These are phyloP conservation scores for Hypocrella siamensis DNA, from an alignment of 2,329 filamentous ascomycete genomes.

Conservation along the genomic window DNA sequence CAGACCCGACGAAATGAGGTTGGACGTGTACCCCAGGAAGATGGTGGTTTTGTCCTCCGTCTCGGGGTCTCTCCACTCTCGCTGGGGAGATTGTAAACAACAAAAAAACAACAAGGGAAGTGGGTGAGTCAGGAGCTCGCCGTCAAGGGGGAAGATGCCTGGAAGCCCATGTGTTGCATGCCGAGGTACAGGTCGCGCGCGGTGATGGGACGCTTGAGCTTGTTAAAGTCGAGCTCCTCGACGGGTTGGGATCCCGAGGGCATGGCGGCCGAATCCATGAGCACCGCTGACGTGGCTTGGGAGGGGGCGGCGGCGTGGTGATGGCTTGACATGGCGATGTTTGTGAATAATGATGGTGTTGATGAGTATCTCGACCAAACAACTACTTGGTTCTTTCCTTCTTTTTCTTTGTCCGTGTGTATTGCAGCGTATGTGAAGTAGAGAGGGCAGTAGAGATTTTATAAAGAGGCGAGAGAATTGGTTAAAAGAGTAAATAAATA, in stretches of 20 bases:
- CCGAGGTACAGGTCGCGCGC: slow-evolving; percentile 69
- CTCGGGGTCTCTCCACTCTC: slow-evolving; percentile 67
- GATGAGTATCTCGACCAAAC: too few species aligned
- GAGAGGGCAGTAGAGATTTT: too few species aligned
- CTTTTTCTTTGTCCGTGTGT: too few species aligned
- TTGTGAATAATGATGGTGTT: too few species aligned
- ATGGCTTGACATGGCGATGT: neutral
- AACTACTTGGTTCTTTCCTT: too few species aligned
- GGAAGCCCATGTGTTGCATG: slow-evolving; percentile 74
- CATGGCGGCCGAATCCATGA: slow-evolving; percentile 71
- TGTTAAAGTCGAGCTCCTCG: slow-evolving; percentile 83
- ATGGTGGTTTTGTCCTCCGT: slow-evolving; percentile 73
- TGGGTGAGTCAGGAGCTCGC: too few species aligned
- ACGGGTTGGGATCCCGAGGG: slow-evolving; percentile 68
- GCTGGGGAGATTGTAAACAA: slow-evolving; percentile 26
- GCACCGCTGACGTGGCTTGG: slow-evolving; percentile 61
- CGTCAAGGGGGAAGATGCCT: slow-evolving; percentile 53
- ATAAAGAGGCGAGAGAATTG: too few species aligned
- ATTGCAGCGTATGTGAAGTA: too few species aligned
- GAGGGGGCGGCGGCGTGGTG: slow-evolving; percentile 31
- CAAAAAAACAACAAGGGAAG: too few species aligned
- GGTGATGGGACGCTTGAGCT: slow-evolving; percentile 61
- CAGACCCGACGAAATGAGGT: slow-evolving; percentile 90
- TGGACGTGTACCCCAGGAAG: slow-evolving; percentile 94
- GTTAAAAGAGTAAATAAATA: too few species aligned